A percentile compares a stretch with the other conserved stretches of the same genome.
Conservation (phyloP, 805 yeast species). For the Candida caryicola region DNA sequence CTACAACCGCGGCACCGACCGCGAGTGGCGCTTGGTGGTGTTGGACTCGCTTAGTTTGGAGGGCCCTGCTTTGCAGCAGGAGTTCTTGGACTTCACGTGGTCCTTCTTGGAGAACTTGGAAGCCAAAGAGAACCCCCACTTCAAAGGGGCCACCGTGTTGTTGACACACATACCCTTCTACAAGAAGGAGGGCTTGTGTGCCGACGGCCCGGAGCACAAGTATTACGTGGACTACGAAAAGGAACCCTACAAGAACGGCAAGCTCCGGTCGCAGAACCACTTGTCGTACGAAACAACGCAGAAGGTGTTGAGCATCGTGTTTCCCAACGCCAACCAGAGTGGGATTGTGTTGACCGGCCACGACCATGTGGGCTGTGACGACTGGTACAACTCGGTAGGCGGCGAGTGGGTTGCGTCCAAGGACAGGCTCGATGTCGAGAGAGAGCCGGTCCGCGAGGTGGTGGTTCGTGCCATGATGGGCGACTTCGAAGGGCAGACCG, state of each 20-base stretch:
- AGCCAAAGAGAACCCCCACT: slow-evolving; percentile 43
- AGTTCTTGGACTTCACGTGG: slow-evolving; percentile 65
- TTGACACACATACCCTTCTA: slow-evolving; percentile 88
- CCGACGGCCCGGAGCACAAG: slow-evolving; percentile 71
- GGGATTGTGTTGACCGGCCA: slow-evolving; percentile 92
- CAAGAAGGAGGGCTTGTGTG: slow-evolving; percentile 77
- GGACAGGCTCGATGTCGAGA: slow-evolving; percentile 22
- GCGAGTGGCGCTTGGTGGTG: slow-evolving; percentile 88
- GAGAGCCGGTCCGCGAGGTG: slow-evolving; percentile 59
- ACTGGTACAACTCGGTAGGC: slow-evolving; percentile 49
- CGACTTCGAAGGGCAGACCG: slow-evolving; percentile 86
- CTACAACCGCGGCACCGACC: slow-evolving; percentile 57
- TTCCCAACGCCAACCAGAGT: slow-evolving; percentile 55
- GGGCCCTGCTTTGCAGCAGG: slow-evolving; percentile 83
- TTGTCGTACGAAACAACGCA: slow-evolving; percentile 64
- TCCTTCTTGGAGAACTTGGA: slow-evolving; percentile 64
- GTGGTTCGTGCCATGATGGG: slow-evolving; percentile 97
- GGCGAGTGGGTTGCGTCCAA: slow-evolving; percentile 63
- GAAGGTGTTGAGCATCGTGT: slow-evolving; percentile 66
- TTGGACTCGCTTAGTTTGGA: slow-evolving; percentile 80
- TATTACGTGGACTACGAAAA: slow-evolving; percentile 49
- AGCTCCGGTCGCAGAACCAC: slow-evolving; percentile 83
- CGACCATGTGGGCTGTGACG: slow-evolving; percentile 92
- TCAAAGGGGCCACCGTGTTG: slow-evolving; percentile 75
- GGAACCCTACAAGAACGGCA: slow-evolving; percentile 68